phyloP scores from a whole-genome alignment of 2,329 filamentous ascomycete species.

The Leptographium flavum region DNA sequence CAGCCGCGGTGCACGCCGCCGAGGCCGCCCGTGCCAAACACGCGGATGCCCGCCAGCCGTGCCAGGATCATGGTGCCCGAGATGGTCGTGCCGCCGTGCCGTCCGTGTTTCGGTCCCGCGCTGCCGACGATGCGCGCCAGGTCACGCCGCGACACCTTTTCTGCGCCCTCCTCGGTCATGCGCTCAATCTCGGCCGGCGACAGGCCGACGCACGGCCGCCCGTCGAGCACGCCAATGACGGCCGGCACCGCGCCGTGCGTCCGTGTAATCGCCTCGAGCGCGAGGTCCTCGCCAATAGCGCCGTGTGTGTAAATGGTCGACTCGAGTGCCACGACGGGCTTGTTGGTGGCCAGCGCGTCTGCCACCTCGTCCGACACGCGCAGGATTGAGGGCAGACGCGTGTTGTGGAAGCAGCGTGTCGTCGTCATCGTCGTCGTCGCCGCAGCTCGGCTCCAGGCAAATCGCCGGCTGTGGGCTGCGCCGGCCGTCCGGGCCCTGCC shows the following conservation, averaged over 20 bases:
- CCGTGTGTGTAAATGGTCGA: constrained; percentile 97
- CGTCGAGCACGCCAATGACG: constrained; percentile 77
- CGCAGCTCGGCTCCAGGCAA: too few species aligned
- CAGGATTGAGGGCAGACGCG: constrained; percentile 30
- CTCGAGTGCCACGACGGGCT: constrained; percentile 83
- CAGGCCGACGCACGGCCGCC: constrained; percentile 70
- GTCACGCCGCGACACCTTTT: constrained; percentile 80
- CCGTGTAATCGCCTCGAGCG: constrained; percentile 71
- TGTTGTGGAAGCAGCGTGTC: background rate
- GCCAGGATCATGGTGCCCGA: constrained; percentile 87
- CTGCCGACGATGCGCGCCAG: constrained; percentile 62
- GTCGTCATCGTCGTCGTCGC: too few species aligned
- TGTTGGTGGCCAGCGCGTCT: constrained; percentile 57
- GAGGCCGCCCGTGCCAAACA: constrained; percentile 90
- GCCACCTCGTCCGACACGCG: constrained; percentile 69
- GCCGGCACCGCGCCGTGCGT: constrained; percentile 73
- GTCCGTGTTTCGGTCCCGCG: constrained; percentile 11
- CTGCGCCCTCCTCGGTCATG: constrained; percentile 57
- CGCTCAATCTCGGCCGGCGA: constrained; percentile 54
- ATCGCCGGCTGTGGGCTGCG: too few species aligned
- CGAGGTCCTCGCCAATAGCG: constrained; percentile 55
- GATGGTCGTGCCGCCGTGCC: constrained; percentile 86
- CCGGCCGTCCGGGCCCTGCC: background rate
- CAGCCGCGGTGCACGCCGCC: constrained; percentile 88
- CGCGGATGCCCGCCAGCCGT: constrained; percentile 69